Evolutionary conservation across 352 stramenopile genomes (phyloP), one percentile per base, ranked within the genome.

Genomic region (Aphanomyces invadans): DNA sequence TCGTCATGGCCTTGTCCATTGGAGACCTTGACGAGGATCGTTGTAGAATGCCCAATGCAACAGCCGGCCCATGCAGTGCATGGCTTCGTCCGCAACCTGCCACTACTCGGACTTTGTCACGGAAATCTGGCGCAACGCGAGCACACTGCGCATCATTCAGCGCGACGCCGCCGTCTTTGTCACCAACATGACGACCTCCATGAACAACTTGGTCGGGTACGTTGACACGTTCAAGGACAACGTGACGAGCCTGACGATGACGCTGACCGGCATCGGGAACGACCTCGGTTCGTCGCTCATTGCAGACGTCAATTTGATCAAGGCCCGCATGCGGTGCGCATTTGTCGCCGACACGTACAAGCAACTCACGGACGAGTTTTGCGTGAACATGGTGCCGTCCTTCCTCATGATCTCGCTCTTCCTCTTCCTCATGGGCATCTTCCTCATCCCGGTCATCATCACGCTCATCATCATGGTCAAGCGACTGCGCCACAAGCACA

Each of bases 351-450:
- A 75, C 38, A 73, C 76, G n/a, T 89, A 71, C 64, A 72, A 70
- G 70, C 38, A 64, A 1, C 77, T 89, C 54, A 87, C 80, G 70
- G 36, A 77, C 10, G 64, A 76, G 53, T 69, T 89, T 0, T 89
- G 81, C 25, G 72, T 71, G 17, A 69, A 87, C n/a, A 69, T 89
- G 46, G 81, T 87, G 72, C 79, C 81, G 45, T 69, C 79, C 28
- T 76, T 89, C 59, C 85, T 77, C 2, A 88, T 89, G 81, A 85
- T 89, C 68, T 79, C 81, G 38, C 75, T 89, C 70, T 83, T 87
- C 77, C 62, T 89, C 21, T 88, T 88, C 62, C 71, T 89, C 49
- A 74, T 74, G 21, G 81, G 76, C 9, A 52, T 89, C 26, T 88
- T 88, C 67, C 72, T 88, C 46, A 76, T 89, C 61, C 76, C 79